A percentile compares a stretch with the other conserved stretches of the same genome.
These are phyloP conservation scores for Tilletiopsis washingtonensis DNA, from an alignment of 1,284 basidiomycete species.

Conservation along the genomic window DNA sequence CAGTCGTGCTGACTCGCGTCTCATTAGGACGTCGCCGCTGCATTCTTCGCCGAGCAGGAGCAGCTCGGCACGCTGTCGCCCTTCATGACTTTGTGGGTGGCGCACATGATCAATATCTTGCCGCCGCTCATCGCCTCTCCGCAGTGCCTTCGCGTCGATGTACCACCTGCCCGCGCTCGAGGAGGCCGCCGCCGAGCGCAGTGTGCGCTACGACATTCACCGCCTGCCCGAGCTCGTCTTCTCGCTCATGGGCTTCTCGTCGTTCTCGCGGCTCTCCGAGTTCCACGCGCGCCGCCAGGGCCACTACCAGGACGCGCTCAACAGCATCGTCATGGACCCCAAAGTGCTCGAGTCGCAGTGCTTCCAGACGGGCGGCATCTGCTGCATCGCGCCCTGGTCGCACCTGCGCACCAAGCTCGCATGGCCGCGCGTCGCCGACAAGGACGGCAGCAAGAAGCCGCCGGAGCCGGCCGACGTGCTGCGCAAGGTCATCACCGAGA, in stretches of 20 bases:
- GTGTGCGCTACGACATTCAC: conserved; percentile 8
- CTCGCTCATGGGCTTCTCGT: conserved; percentile 3
- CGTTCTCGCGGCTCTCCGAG: conserved; percentile 1
- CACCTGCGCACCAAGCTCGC: conserved; percentile 4
- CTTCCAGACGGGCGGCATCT: conserved; percentile 9
- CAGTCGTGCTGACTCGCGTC: too few relatives aligned
- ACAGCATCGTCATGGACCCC: conserved; percentile 5
- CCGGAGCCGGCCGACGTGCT: conserved; percentile 5
- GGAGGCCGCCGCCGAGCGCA: conserved; percentile 8
- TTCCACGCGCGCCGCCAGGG: conserved; percentile 6
- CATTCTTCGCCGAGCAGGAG: conserved; percentile 9
- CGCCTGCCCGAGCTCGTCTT: conserved; percentile 7
- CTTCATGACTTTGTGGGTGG: conserved; percentile 4
- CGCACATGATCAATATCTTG: background rate
- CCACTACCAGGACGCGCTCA: conserved; percentile 6
- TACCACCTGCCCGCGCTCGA: conserved; percentile 6
- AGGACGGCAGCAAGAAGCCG: conserved; percentile 4
- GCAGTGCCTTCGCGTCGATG: background rate
- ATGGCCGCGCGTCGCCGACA: conserved; percentile 2
- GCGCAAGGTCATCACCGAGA: conserved; percentile 3
- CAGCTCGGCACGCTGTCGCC: conserved; percentile 8
- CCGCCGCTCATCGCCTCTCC: background rate
- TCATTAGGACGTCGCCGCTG: conserved; percentile 7
- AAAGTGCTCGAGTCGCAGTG: conserved; percentile 8
- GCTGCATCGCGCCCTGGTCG: conserved; percentile 1